These are phyloP conservation scores for Nigrospora sphaerica DNA, from an alignment of 2,329 filamentous ascomycete species.

Conservation along the genomic window DNA sequence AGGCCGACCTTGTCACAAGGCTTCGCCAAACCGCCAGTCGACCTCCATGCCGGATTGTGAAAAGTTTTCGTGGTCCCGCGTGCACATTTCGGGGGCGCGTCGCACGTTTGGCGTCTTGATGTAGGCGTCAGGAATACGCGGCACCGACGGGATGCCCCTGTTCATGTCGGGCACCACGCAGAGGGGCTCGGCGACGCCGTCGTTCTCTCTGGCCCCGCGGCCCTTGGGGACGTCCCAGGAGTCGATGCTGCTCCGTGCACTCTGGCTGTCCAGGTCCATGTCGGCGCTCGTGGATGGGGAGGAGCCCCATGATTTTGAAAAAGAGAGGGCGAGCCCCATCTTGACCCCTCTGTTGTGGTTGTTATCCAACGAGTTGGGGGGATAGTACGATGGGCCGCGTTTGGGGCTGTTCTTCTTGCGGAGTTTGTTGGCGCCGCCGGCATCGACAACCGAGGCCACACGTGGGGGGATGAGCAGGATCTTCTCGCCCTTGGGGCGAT, in stretches of 20 bases:
- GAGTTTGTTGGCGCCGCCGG: background rate
- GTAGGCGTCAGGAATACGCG: conserved; percentile 35
- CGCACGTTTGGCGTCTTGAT: background rate
- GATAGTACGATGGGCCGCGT: background rate
- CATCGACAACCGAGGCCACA: background rate
- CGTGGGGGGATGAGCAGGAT: background rate
- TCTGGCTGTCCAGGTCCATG: conserved; percentile 3
- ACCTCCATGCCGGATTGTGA: background rate
- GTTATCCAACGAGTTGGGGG: conserved; percentile 3
- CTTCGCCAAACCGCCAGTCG: conserved; percentile 2
- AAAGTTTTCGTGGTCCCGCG: too few species aligned
- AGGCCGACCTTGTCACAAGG: background rate
- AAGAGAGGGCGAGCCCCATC: background rate
- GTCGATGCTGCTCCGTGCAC: background rate
- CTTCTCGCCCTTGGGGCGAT: background rate
- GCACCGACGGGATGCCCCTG: conserved; percentile 36
- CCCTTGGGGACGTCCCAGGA: background rate
- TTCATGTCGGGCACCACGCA: conserved; percentile 37
- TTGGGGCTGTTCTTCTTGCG: conserved; percentile 2
- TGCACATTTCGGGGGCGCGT: too few species aligned
- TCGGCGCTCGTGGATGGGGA: background rate
- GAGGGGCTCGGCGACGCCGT: conserved; percentile 17
- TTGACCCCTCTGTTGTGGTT: background rate
- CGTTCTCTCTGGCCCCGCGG: background rate
- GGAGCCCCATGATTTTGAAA: too few species aligned